Evolutionary conservation across 345 rosid genomes (phyloP).

Genomic region (Ceriops tagal): DNA sequence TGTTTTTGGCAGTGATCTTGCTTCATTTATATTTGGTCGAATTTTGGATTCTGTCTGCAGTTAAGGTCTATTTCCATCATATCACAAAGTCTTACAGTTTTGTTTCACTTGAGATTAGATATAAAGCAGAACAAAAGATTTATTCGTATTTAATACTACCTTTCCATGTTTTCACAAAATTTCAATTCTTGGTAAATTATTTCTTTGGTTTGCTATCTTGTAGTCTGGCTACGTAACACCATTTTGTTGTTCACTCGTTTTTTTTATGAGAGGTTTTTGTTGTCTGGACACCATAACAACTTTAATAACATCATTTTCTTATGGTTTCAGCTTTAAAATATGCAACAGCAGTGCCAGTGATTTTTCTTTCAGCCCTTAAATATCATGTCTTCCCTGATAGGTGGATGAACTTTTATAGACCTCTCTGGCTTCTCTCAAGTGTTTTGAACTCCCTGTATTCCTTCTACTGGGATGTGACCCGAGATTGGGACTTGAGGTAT

Average conservation of each 20-base stretch:
- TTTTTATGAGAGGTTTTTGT: not conserved
- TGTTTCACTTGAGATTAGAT: too few relatives aligned
- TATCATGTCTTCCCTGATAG: constrained; percentile 68
- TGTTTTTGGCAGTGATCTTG: too few relatives aligned
- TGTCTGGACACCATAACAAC: constrained; percentile 17
- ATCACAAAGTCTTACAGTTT: too few relatives aligned
- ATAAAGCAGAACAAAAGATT: too few relatives aligned
- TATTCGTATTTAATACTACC: not conserved
- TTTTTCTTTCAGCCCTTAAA: constrained; percentile 93
- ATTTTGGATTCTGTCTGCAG: too few relatives aligned
- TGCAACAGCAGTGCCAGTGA: constrained; percentile 87
- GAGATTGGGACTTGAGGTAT: constrained; percentile 99
- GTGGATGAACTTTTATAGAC: constrained; percentile 82
- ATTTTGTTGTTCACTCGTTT: not conserved
- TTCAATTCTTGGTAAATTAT: not conserved
- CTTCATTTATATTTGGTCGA: too few relatives aligned
- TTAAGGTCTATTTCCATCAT: too few relatives aligned
- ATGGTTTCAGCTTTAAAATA: constrained; percentile 80
- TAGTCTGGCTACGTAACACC: not conserved
- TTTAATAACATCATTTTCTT: constrained; percentile 18
- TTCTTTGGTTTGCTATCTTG: not conserved
- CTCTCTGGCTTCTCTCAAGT: constrained; percentile 85
- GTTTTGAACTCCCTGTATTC: constrained; percentile 83
- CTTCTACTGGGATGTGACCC: constrained; percentile 90
- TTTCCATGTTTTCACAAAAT: not conserved